A percentile compares a stretch with the other conserved stretches of the same genome.
Conservation (phyloP, 1,284 basidiomycete species). For the Pseudozyma pruni region DNA sequence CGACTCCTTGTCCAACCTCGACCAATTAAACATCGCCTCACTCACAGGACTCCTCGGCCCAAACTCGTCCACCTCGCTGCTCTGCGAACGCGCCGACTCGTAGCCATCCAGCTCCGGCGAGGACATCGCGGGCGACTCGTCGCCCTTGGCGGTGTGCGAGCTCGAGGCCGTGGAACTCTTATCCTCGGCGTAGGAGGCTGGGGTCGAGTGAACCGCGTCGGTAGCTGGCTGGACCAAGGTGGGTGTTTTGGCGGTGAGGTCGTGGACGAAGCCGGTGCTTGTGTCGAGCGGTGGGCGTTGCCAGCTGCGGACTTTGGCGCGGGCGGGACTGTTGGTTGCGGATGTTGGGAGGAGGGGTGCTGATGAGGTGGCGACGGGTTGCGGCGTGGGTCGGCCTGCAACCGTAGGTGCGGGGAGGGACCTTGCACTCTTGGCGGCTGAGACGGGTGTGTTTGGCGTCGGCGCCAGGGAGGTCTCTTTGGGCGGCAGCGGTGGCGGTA, state of each 20-base stretch:
- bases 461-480: constrained; percentile 24
- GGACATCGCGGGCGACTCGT: constrained; percentile 10
- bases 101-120: constrained; percentile 49
- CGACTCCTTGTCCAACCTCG: constrained; percentile 32
- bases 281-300: constrained; percentile 23
- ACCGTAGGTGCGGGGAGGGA: not conserved
- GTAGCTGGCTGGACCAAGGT: constrained; percentile 25
- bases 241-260: constrained; percentile 30
- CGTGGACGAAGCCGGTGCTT: constrained; percentile 40
- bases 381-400: not conserved
- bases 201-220: constrained; percentile 25
- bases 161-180: constrained; percentile 18
- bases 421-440: constrained; percentile 4
- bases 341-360: constrained; percentile 5
- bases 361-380: not conserved
- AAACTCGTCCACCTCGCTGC: constrained; percentile 51
- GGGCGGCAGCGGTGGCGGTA: constrained; percentile 52
- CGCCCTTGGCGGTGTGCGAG: constrained; percentile 2
- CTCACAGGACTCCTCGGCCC: constrained; percentile 52
- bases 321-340: constrained; percentile 11
- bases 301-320: constrained; percentile 47
- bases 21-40: constrained; percentile 52
- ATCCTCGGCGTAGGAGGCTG: constrained; percentile 36
- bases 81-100: constrained; percentile 43
- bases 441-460: not conserved